Conservation (phyloP, 2,329 filamentous ascomycete species). For the Neonectria magnoliae region DNA sequence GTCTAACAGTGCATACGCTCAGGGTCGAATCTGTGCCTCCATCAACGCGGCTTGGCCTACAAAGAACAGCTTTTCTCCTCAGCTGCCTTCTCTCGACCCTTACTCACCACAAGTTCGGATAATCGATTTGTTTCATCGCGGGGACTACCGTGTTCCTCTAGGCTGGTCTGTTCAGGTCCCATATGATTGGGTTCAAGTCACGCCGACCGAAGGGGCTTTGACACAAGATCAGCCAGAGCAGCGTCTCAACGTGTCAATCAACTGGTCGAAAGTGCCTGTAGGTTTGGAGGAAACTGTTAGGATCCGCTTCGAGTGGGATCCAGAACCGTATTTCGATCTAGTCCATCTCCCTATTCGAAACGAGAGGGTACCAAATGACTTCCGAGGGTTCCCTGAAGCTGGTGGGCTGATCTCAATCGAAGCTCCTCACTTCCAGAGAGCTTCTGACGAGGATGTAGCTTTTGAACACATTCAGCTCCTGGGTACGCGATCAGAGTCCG, state of each 20-base stretch:
- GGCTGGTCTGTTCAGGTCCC: not conserved
- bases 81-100: not conserved
- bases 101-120: not conserved
- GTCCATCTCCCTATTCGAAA: not conserved
- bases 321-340: not conserved
- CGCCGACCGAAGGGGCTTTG: not conserved
- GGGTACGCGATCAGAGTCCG: not conserved
- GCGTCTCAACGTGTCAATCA: not conserved
- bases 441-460: not conserved
- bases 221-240: not conserved
- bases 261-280: not conserved
- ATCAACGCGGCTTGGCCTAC: not conserved
- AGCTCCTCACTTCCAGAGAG: constrained; percentile 29
- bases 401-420: constrained; percentile 33
- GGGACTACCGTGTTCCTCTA: not conserved
- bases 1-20: not conserved
- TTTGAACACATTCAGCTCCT: not conserved
- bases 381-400: constrained; percentile 32
- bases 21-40: not conserved
- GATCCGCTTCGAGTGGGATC: not conserved
- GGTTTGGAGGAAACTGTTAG: not conserved
- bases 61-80: not conserved
- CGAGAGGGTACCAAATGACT: constrained; percentile 3
- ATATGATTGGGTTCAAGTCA: not conserved
- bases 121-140: not conserved